Evolutionary conservation across 1,139 yeast species (phyloP), one percentile per base, ranked within the genome.

Genomic region (Saccharomyces pastorianus): DNA sequence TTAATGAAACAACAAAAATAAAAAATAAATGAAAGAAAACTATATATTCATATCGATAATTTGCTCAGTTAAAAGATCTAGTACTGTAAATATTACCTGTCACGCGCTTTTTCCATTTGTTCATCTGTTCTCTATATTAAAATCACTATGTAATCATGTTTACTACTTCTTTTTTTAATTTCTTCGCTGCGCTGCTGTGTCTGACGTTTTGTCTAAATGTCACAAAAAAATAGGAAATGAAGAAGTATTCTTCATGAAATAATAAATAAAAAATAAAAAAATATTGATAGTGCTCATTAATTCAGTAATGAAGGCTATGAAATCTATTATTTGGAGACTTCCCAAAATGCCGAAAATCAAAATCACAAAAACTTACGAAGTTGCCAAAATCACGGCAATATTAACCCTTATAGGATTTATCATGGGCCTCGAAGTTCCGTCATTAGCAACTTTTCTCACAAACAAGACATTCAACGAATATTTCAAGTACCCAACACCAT

Each of bases 341-440:
- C 44, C 44, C 44, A 38, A 38, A 14, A 38, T 38, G 44, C 44
- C 44, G n/a, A 9, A 9, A 9, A 4, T 38, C 7, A 38, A 38
- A 38, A 38, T 38, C 5, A 14, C 44, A 4, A 38, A 38, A 38
- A 9, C 44, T 9, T 38, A 38, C 4, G 44, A 38, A 38, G 44
- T 38, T 9, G n/a, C 44, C 9, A 38, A 38, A 38, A 38, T 38
- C 7, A 38, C 44, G 44, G 44, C 44, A 38, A 38, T 38, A 38
- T 9, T 86, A 38, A 75, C 82, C 61, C 63, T 81, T 7, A 80
- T 83, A 14, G 88, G 85, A 46, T 71, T 80, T 66, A 75, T 84
- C 72, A 77, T 83, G 67, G 91, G 91, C 49, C 76, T 83, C 60
- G 91, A 85, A 70, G 81, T 83, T 46, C 81, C 88, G 0, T 83